Evolutionary conservation across 176 grass and related monocot species (phyloP).

Genomic region (Pontederia paniculata): DNA sequence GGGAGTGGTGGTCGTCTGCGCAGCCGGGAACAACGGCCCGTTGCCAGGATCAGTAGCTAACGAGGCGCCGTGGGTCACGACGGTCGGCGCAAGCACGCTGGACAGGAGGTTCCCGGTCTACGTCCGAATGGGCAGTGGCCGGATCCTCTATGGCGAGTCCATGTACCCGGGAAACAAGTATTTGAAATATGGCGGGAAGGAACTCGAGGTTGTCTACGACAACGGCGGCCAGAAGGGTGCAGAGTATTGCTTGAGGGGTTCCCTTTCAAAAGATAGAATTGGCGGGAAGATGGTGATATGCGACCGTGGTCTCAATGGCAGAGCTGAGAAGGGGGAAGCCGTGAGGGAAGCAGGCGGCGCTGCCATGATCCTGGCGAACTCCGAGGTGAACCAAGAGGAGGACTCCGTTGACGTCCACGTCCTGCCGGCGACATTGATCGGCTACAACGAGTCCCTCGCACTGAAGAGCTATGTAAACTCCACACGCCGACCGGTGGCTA

Average conservation of each 20-base stretch:
- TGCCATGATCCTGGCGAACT: slow-evolving; percentile 55
- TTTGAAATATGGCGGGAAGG: slow-evolving; percentile 20
- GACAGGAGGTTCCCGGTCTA: not conserved
- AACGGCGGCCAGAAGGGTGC: slow-evolving; percentile 29
- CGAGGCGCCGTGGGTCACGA: not conserved
- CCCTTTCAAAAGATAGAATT: slow-evolving; percentile 31
- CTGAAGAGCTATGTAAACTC: slow-evolving; percentile 70
- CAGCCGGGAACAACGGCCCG: slow-evolving; percentile 61
- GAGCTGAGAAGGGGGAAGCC: slow-evolving; percentile 55
- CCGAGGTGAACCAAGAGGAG: slow-evolving; percentile 52
- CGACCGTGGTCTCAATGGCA: slow-evolving; percentile 50
- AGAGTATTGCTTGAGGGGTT: slow-evolving; percentile 52
- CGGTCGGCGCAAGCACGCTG: not conserved
- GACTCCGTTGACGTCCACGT: slow-evolving; percentile 83
- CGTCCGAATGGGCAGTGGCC: not conserved
- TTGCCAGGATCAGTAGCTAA: not conserved
- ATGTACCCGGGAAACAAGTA: not conserved
- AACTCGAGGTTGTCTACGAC: slow-evolving; percentile 48
- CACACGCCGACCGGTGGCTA: slow-evolving; percentile 26
- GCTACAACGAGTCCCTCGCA: slow-evolving; percentile 38
- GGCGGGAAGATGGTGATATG: slow-evolving; percentile 67
- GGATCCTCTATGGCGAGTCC: not conserved
- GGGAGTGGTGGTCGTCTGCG: slow-evolving; percentile 25
- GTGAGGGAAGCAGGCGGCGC: slow-evolving; percentile 46
- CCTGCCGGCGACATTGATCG: slow-evolving; percentile 48